Conservation (phyloP, 176 grass and related monocot genomes). For the Oryza glumipatula region DNA sequence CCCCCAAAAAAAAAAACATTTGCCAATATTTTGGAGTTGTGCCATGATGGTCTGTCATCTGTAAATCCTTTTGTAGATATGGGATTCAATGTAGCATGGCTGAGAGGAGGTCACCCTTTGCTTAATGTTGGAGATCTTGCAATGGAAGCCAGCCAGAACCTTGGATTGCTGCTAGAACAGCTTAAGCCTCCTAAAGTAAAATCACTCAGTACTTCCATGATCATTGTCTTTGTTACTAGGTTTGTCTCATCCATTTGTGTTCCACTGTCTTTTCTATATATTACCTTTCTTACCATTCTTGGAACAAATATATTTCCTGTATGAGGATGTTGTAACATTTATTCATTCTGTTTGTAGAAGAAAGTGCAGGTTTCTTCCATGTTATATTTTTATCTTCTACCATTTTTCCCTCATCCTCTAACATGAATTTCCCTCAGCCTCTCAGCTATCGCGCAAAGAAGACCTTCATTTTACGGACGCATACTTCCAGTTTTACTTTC, state of each 20-base stretch:
- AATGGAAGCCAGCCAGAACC: conserved; percentile 90
- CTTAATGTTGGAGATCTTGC: conserved; percentile 86
- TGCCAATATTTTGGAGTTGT: conserved; percentile 20
- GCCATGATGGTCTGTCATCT: conserved; percentile 33
- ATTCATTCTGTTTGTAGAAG: conserved; percentile 21
- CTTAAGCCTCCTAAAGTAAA: conserved; percentile 86
- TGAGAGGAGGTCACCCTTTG: conserved; percentile 87
- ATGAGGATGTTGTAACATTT: neutral
- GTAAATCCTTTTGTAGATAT: conserved; percentile 47
- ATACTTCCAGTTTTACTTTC: conserved; percentile 90
- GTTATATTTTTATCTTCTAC: neutral
- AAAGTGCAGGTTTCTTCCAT: conserved; percentile 8
- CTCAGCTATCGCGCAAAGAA: conserved; percentile 87
- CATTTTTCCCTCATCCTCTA: neutral
- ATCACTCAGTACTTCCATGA: conserved; percentile 86
- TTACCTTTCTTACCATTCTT: conserved; percentile 27
- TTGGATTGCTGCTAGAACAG: conserved; percentile 88
- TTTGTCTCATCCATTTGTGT: conserved; percentile 39
- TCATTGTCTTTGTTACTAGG: conserved; percentile 87
- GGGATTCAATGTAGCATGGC: conserved; percentile 92
- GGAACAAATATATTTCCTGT: conserved; percentile 7
- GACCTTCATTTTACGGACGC: conserved; percentile 93
- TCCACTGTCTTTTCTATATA: neutral
- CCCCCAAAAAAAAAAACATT: neutral
- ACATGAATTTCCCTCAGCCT: conserved; percentile 64